Evolutionary conservation across 768 basidiomycete genomes (phyloP).

Genomic region (Lactarius evosmus): DNA sequence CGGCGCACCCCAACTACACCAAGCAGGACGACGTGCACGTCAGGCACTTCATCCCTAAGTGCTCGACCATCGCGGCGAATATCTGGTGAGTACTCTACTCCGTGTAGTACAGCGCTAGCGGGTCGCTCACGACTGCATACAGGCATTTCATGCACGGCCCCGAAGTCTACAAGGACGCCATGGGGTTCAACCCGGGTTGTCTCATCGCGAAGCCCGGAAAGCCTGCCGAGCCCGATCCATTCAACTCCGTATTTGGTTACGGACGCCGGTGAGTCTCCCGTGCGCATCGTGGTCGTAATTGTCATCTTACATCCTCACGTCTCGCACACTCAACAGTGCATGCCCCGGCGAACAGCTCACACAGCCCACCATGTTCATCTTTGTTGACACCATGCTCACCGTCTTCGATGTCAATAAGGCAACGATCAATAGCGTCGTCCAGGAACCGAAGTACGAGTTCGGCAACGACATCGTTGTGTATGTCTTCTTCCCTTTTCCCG

Average conservation of each 20-base stretch:
- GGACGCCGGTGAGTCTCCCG: constrained; percentile 30
- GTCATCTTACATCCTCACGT: too few relatives aligned
- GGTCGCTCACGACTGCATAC: not conserved
- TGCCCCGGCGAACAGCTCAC: constrained; percentile 29
- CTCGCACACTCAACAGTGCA: not conserved
- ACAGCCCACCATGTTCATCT: constrained; percentile 27
- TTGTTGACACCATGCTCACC: constrained; percentile 23
- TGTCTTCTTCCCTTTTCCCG: not conserved
- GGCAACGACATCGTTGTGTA: constrained; percentile 25
- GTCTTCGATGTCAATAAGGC: constrained; percentile 27
- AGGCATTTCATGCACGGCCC: constrained; percentile 36
- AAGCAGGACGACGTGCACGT: constrained; percentile 39
- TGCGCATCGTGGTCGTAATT: too few relatives aligned
- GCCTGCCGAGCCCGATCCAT: constrained; percentile 28
- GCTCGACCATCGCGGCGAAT: constrained; percentile 37
- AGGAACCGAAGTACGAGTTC: constrained; percentile 23
- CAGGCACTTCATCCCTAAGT: constrained; percentile 40
- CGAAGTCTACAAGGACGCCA: constrained; percentile 32
- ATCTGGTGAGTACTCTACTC: constrained; percentile 31
- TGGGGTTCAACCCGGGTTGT: constrained; percentile 34
- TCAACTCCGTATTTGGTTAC: constrained; percentile 30
- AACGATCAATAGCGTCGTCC: constrained; percentile 22
- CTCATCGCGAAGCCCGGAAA: constrained; percentile 29
- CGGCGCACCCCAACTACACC: constrained; percentile 37
- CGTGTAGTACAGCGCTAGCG: not conserved